phyloP scores from a whole-genome alignment of 2,329 filamentous ascomycete species.

The Pseudogymnoascus sp. region DNA sequence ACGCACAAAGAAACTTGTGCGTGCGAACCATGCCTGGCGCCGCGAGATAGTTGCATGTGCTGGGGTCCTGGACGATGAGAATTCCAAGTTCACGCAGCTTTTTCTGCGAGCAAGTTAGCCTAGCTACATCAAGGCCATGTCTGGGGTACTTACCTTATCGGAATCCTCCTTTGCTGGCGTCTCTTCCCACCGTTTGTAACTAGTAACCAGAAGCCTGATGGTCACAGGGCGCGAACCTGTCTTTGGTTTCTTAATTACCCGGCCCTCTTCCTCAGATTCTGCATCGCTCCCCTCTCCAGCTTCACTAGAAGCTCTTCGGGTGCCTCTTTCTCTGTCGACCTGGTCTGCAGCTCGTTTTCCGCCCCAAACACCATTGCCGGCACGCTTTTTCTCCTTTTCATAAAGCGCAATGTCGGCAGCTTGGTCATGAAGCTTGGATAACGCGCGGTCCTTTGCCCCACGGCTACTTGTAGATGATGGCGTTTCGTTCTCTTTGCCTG shows the following conservation, averaged over 20 bases:
- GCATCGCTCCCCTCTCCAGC: constrained; percentile 36
- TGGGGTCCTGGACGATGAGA: constrained; percentile 65
- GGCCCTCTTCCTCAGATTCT: constrained; percentile 38
- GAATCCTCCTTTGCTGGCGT: constrained; percentile 65
- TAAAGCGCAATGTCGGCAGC: constrained; percentile 82
- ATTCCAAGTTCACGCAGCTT: constrained; percentile 79
- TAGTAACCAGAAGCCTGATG: constrained; percentile 73
- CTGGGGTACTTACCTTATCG: constrained; percentile 58
- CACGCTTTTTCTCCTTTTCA: constrained; percentile 84
- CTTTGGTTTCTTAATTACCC: constrained; percentile 54
- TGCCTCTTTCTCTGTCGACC: constrained; percentile 41
- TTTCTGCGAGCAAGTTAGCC: constrained; percentile 40
- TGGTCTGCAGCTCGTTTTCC: constrained; percentile 53
- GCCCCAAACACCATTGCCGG: constrained; percentile 46
- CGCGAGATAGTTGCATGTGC: constrained; percentile 74
- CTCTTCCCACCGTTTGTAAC: constrained; percentile 72
- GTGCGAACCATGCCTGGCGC: constrained; percentile 83
- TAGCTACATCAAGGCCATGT: constrained; percentile 10
- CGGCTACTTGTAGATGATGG: constrained; percentile 69
- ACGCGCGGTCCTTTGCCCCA: constrained; percentile 79
- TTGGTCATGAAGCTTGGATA: constrained; percentile 65
- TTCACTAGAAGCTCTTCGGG: constrained; percentile 29
- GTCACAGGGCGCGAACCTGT: constrained; percentile 55
- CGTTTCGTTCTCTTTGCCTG: constrained; percentile 75
- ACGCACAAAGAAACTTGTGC: constrained; percentile 81